phyloP scores from a whole-genome alignment of 2,329 filamentous ascomycete species.

The Camillea tinctor region DNA sequence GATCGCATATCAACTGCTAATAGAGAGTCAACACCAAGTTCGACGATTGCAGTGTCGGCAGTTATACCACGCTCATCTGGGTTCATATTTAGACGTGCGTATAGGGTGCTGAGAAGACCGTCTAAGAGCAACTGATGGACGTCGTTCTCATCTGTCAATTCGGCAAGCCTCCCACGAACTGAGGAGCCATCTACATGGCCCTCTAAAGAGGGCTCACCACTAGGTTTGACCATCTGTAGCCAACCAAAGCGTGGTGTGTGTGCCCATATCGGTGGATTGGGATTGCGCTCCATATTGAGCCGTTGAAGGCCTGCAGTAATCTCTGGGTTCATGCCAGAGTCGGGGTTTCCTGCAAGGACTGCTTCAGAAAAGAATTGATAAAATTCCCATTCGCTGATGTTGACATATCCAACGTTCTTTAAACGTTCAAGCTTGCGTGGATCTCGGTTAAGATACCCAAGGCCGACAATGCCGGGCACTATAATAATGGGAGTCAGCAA shows the following conservation, averaged over 20 bases:
- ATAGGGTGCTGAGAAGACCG: conserved; percentile 11
- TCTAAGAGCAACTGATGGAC: conserved; percentile 4
- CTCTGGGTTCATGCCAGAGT: conserved; percentile 2
- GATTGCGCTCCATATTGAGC: conserved; percentile 5
- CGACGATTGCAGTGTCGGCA: conserved; percentile 13
- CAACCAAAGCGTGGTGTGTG: conserved; percentile 9
- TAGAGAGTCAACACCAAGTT: conserved; percentile 32
- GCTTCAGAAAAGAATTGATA: conserved; percentile 19
- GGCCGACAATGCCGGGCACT: conserved; percentile 26
- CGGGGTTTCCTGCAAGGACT: conserved; percentile 10
- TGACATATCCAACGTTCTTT: conserved; percentile 11
- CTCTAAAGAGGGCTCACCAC: not conserved
- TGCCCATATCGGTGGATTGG: conserved; percentile 3
- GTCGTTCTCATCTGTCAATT: not conserved
- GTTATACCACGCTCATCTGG: conserved; percentile 7
- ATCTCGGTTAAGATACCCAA: conserved; percentile 27
- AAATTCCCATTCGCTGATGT: conserved; percentile 19
- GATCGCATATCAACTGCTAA: conserved; percentile 38
- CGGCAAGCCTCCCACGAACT: conserved; percentile 1
- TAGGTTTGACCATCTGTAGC: conserved; percentile 5
- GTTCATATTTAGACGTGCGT: conserved; percentile 5
- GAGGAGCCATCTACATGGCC: conserved; percentile 2
- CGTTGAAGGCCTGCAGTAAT: conserved; percentile 11
- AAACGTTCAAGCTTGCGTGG: conserved; percentile 17
- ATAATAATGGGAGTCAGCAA: no score